A percentile compares a stretch with the other conserved stretches of the same genome.
These are phyloP conservation scores for Cyclospora cayetanensis DNA, from an alignment of 169 alveolate genomes.

Conservation along the genomic window DNA sequence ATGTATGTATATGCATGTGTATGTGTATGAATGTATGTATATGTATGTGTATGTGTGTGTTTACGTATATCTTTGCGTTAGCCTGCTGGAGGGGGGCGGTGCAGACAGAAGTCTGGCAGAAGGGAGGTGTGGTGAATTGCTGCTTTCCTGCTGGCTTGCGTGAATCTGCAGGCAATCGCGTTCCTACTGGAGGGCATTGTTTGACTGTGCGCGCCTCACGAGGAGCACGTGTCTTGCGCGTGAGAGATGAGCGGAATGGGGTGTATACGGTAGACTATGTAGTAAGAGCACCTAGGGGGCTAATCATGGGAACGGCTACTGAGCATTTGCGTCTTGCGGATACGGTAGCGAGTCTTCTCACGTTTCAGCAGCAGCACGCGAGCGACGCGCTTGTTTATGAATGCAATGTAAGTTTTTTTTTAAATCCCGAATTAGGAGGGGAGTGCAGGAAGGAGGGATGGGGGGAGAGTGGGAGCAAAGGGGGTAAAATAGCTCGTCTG, in stretches of 20 bases:
- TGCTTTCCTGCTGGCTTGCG: no score
- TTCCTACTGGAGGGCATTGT: conserved; percentile 76
- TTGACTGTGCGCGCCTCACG: conserved; percentile 65
- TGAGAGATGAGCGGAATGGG: conserved; percentile 75
- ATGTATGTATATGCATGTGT: no score
- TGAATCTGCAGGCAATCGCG: conserved; percentile 75
- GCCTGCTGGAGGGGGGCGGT: no score
- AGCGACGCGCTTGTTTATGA: not conserved
- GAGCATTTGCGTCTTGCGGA: not conserved
- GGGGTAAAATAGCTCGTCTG: no score
- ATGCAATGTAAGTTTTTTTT: not conserved
- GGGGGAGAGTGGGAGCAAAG: no score
- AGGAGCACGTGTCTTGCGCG: conserved; percentile 73
- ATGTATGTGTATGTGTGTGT: no score
- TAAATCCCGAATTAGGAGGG: no score
- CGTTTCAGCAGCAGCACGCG: not conserved
- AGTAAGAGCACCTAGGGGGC: conserved; percentile 43
- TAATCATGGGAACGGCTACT: not conserved
- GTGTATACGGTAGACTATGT: conserved; percentile 72
- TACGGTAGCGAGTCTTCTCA: not conserved
- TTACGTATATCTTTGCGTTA: no score
- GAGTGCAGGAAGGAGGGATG: no score
- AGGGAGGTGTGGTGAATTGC: no score
- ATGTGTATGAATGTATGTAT: no score
- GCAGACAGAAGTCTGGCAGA: no score